A percentile compares a stretch with the other conserved stretches of the same genome.
These are phyloP conservation scores for Sicyos baderoa DNA, from an alignment of 306 rosid genomes.

Conservation along the genomic window DNA sequence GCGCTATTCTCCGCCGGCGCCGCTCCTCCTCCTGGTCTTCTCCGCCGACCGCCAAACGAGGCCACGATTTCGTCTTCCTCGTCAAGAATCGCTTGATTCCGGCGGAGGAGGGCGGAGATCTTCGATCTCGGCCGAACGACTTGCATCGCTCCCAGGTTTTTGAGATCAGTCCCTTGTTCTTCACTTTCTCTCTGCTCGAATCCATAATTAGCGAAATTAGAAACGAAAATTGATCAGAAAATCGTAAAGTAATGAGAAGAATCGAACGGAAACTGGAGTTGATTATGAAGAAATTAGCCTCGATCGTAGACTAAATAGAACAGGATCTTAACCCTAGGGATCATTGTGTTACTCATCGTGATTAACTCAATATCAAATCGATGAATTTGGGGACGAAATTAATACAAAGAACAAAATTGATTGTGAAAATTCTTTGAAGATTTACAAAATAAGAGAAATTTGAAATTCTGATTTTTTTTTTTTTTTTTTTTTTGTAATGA, in stretches of 20 bases:
- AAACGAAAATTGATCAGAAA: too few relatives aligned
- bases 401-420: neutral
- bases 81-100: conserved; percentile 14
- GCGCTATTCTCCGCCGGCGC: conserved; percentile 29
- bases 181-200: conserved; percentile 20
- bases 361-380: neutral
- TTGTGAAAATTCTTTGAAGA: neutral
- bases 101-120: neutral
- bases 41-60: conserved; percentile 13
- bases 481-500: neutral
- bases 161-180: conserved; percentile 41
- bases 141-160: conserved; percentile 85
- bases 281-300: conserved; percentile 30
- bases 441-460: neutral
- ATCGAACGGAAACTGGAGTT: neutral
- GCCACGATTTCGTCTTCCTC: conserved; percentile 51
- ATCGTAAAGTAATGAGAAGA: too few relatives aligned
- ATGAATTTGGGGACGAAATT: neutral
- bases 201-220: conserved; percentile 20
- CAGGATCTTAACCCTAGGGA: conserved; percentile 48
- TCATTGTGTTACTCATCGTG: conserved; percentile 66
- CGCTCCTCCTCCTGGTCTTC: neutral
- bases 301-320: conserved; percentile 62
- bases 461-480: neutral
- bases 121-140: conserved; percentile 49